A percentile compares a stretch with the other conserved stretches of the same genome.
These are phyloP conservation scores for Malus asiatica DNA, from an alignment of 306 rosid species.

Conservation along the genomic window DNA sequence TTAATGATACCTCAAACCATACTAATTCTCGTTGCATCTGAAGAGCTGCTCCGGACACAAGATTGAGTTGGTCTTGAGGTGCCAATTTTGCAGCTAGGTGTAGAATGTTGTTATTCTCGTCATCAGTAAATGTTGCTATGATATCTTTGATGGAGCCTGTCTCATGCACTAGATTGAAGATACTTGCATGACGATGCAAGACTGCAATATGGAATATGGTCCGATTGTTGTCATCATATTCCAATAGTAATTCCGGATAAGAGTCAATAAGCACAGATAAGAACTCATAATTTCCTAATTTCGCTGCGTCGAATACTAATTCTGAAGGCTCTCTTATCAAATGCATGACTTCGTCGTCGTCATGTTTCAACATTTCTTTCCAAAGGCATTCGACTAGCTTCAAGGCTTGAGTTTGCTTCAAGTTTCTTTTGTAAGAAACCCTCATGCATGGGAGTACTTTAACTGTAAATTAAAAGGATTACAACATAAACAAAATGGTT, in stretches of 20 bases:
- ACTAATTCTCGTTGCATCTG: slow-evolving; percentile 28
- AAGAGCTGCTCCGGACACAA: slow-evolving; percentile 27
- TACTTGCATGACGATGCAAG: slow-evolving; percentile 12
- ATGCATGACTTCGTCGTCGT: background rate
- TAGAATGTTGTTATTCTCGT: slow-evolving; percentile 11
- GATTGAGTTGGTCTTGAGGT: slow-evolving; percentile 9
- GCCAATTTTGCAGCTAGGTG: slow-evolving; percentile 22
- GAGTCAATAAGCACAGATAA: slow-evolving; percentile 8
- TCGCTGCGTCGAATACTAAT: slow-evolving; percentile 13
- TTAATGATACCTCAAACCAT: slow-evolving; percentile 21
- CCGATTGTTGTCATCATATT: background rate
- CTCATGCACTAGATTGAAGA: slow-evolving; percentile 20
- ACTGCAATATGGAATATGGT: slow-evolving; percentile 24
- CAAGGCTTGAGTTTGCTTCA: slow-evolving; percentile 7
- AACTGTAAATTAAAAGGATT: background rate
- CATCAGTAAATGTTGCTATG: background rate
- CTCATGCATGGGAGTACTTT: background rate
- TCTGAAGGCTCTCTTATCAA: background rate
- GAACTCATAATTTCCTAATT: slow-evolving; percentile 24
- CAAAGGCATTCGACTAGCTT: slow-evolving; percentile 12
- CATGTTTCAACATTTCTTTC: background rate
- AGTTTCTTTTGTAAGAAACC: background rate
- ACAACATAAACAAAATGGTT: background rate
- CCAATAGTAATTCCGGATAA: slow-evolving; percentile 19
- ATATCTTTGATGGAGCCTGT: slow-evolving; percentile 12